phyloP scores from a whole-genome alignment of 2,329 filamentous ascomycete genomes.

The Epichloe gansuensis region DNA sequence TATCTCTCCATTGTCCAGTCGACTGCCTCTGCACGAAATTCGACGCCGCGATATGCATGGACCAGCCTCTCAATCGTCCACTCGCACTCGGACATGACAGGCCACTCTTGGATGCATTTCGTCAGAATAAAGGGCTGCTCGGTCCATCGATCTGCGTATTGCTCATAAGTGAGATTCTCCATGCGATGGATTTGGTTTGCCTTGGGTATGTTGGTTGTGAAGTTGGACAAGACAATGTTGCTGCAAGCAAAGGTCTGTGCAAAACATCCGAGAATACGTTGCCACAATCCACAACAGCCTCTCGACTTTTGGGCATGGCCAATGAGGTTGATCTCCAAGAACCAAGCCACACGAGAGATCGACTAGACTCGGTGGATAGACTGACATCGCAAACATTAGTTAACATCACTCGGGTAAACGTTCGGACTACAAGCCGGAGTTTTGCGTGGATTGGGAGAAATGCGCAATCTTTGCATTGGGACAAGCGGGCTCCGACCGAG shows the following conservation, averaged over 20 bases:
- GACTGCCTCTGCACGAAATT: constrained; percentile 83
- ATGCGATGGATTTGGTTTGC: constrained; percentile 64
- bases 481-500: neutral
- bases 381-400: constrained; percentile 8
- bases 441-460: neutral
- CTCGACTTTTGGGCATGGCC: constrained; percentile 35
- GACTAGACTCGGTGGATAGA: constrained; percentile 19
- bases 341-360: constrained; percentile 51
- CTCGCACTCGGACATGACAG: constrained; percentile 57
- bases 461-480: constrained; percentile 7
- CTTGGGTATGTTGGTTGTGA: constrained; percentile 56
- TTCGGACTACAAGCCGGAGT: neutral
- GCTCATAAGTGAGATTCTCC: constrained; percentile 52
- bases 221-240: constrained; percentile 56
- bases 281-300: constrained; percentile 55
- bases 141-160: constrained; percentile 68
- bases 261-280: constrained; percentile 82
- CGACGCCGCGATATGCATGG: constrained; percentile 48
- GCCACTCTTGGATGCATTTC: constrained; percentile 69
- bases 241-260: constrained; percentile 80
- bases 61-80: constrained; percentile 65
- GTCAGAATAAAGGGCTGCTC: constrained; percentile 80
- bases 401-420: neutral
- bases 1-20: constrained; percentile 85
- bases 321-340: constrained; percentile 77